Base-by-base conservation (phyloP, 805 yeast species). In the Candida vaughaniae region DNA sequence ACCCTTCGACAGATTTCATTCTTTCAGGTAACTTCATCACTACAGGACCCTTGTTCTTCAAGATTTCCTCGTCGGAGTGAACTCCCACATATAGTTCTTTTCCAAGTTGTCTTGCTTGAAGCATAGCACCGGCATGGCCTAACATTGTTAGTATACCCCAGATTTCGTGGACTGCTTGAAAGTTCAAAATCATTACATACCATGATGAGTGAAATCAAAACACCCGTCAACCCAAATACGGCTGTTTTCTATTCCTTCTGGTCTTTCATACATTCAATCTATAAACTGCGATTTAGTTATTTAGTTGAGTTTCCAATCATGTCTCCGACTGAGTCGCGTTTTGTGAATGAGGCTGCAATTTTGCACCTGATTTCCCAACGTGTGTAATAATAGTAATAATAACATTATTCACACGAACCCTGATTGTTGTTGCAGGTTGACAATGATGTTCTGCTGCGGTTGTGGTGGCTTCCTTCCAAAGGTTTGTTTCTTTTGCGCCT, bases 211-310 rank as follows among this genome's bases (percentile, higher is more conserved):
- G 64, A 93, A 93, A 60, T 93, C 99, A 63, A 93, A 93, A 58
- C 99, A 93, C 0, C 99, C 99, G 59, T 93, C 99, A 19, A 93
- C 79, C 99, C 99, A 93, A 42, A 91, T 83, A 35, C 83, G 64
- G 33, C 68, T 52, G 25, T 71, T 48, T 35, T 66, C 71, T 16
- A 68, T 67, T 19, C 71, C 73, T 29, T 51, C 64, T 17, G 73
- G 73, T 48, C 64, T 52, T 38, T 55, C 68, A 48, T 45, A 67
- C 71, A 67, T 66, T 20, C 23, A 7, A 20, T 20, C 6, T 20
- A 20, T 6, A 7, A 7, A 10, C 10, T 10, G 23, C 23, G 23
- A 20, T 20, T 20, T 10, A 20, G 9, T 20, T 20, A 10, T 7
- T 20, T 20, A 6, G 6, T 20, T 20, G 6, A 10, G 9, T 20